Percentiles rank a stretch among this genome's conserved stretches.
Conservation (phyloP, 805 yeast species). For the Candida namnaoensis region DNA sequence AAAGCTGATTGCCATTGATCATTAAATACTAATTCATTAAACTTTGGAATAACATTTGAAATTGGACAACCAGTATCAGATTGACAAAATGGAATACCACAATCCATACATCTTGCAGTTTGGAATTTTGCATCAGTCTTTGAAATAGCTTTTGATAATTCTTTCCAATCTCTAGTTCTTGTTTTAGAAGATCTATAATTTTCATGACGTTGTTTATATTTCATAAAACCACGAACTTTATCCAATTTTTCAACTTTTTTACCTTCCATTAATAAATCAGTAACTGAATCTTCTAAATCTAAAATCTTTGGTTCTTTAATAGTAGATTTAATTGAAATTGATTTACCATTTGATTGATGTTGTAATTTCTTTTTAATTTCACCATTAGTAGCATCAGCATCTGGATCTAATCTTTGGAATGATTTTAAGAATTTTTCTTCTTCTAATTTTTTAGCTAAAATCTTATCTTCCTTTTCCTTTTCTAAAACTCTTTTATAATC, state of each 20-base stretch:
- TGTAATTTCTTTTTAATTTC: conserved; percentile 42
- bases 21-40: conserved; percentile 94
- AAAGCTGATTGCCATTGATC: conserved; percentile 93
- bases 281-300: conserved; percentile 85
- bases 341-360: conserved; percentile 2
- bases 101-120: conserved; percentile 98
- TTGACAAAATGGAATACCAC: conserved; percentile 99
- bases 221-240: conserved; percentile 86
- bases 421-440: conserved; percentile 57
- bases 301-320: conserved; percentile 70
- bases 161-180: conserved; percentile 88
- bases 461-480: conserved; percentile 59
- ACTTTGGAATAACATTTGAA: conserved; percentile 93
- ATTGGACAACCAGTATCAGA: conserved; percentile 98
- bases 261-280: conserved; percentile 57
- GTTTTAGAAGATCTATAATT: conserved; percentile 69
- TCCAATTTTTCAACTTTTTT: conserved; percentile 62
- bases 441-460: conserved; percentile 48
- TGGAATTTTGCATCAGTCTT: conserved; percentile 84
- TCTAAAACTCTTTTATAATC: conserved; percentile 89
- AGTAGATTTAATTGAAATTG: conserved; percentile 22
- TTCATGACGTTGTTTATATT: conserved; percentile 84
- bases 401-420: conserved; percentile 68
- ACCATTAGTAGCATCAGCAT: conserved; percentile 82
- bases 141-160: conserved; percentile 70